phyloP scores from a whole-genome alignment of 768 basidiomycete species.

The Tricholoma sp. region DNA sequence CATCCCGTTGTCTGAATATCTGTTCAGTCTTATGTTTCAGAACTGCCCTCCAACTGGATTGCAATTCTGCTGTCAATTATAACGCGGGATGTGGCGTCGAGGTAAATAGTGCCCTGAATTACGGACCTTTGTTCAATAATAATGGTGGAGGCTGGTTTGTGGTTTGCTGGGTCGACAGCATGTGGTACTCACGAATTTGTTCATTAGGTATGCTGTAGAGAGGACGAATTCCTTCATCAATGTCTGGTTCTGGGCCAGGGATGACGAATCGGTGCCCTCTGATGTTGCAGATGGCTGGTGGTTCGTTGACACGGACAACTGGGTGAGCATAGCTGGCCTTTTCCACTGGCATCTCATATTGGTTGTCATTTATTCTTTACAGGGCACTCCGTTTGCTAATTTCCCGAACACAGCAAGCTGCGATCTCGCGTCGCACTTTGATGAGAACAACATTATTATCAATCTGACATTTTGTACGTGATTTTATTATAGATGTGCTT shows the following conservation, averaged over 20 bases:
- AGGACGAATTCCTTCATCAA: conserved; percentile 51
- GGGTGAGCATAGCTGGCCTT: conserved; percentile 36
- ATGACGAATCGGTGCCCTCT: conserved; percentile 37
- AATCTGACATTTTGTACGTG: conserved; percentile 41
- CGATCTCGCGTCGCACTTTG: conserved; percentile 52
- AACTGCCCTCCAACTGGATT: conserved; percentile 37
- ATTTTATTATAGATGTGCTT: not conserved
- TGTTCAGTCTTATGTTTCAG: conserved; percentile 20
- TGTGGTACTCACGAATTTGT: not conserved
- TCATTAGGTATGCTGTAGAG: conserved; percentile 56
- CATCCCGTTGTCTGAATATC: conserved; percentile 30
- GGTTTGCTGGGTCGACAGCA: not conserved
- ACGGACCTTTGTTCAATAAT: conserved; percentile 52
- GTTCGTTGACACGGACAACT: conserved; percentile 41
- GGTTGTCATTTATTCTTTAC: not conserved
- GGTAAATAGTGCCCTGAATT: conserved; percentile 36
- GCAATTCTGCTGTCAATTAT: conserved; percentile 39
- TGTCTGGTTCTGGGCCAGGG: conserved; percentile 71
- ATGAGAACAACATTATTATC: conserved; percentile 58
- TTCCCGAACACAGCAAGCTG: conserved; percentile 56
- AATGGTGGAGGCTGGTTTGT: conserved; percentile 59
- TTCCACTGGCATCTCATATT: not conserved
- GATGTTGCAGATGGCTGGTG: conserved; percentile 40
- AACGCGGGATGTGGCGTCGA: conserved; percentile 58
- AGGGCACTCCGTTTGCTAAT: conserved; percentile 52